phyloP scores from a whole-genome alignment of 2,329 filamentous ascomycete species.

The Elsinoe australis region DNA sequence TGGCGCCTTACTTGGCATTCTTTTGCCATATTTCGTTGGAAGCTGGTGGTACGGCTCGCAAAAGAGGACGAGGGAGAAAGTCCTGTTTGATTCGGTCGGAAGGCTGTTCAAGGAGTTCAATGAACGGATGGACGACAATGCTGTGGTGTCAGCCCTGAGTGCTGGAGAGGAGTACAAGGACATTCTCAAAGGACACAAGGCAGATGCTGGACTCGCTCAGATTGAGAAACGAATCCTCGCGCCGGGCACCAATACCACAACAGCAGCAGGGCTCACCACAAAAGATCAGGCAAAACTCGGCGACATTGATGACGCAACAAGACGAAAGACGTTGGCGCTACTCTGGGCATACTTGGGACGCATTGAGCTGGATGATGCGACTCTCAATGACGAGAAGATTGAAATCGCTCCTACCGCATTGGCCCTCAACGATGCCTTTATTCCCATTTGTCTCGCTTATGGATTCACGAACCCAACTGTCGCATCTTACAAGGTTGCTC shows the following conservation, averaged over 20 bases:
- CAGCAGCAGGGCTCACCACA: slow-evolving; percentile 53
- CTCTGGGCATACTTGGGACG: slow-evolving; percentile 94
- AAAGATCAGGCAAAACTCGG: slow-evolving; percentile 73
- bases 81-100: slow-evolving; percentile 87
- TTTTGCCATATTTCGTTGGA: slow-evolving; percentile 87
- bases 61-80: slow-evolving; percentile 83
- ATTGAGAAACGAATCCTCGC: slow-evolving; percentile 74
- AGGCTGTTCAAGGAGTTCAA: slow-evolving; percentile 90
- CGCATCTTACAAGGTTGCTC: slow-evolving; percentile 70
- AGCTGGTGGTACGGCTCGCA: slow-evolving; percentile 99
- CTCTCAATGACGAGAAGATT: slow-evolving; percentile 77
- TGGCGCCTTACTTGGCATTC: slow-evolving; percentile 74
- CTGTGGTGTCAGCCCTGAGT: slow-evolving; percentile 72
- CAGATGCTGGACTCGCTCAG: slow-evolving; percentile 71
- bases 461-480: slow-evolving; percentile 75
- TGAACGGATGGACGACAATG: slow-evolving; percentile 71
- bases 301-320: slow-evolving; percentile 68
- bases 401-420: slow-evolving; percentile 82
- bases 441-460: slow-evolving; percentile 79
- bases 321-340: slow-evolving; percentile 78
- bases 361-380: slow-evolving; percentile 70
- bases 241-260: slow-evolving; percentile 46
- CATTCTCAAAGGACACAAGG: slow-evolving; percentile 66
- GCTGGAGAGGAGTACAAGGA: slow-evolving; percentile 77
- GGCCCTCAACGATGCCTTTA: slow-evolving; percentile 76